phyloP scores from a whole-genome alignment of 352 stramenopile genomes.

The Pythium rhizo-oryzae region DNA sequence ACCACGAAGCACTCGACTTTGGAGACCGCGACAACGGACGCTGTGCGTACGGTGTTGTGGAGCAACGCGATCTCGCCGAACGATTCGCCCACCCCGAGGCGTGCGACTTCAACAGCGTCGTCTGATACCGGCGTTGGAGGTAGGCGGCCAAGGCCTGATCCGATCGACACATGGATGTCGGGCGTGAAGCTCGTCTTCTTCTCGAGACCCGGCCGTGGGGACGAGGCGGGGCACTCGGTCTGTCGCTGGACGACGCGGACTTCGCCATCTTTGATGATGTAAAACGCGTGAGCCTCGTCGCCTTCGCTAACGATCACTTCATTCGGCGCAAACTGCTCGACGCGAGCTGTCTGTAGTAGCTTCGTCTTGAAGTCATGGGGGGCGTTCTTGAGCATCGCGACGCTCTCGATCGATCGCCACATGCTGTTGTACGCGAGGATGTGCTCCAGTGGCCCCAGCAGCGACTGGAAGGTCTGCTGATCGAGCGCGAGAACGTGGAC shows the following conservation, averaged over 20 bases:
- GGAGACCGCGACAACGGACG: constrained; percentile 60
- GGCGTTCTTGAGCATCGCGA: constrained; percentile 54
- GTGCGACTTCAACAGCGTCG: constrained; percentile 35
- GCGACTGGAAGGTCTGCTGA: constrained; percentile 90
- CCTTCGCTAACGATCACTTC: constrained; percentile 53
- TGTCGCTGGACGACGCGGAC: constrained; percentile 39
- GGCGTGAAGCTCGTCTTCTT: background rate
- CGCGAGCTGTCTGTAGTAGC: constrained; percentile 40
- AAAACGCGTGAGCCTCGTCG: constrained; percentile 57
- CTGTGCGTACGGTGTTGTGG: constrained; percentile 55
- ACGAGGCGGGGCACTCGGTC: background rate
- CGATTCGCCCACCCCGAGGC: constrained; percentile 51
- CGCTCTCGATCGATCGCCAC: constrained; percentile 54
- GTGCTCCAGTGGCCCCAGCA: constrained; percentile 89
- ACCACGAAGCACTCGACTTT: constrained; percentile 75
- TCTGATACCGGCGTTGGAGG: background rate
- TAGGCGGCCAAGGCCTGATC: background rate
- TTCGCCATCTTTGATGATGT: constrained; percentile 58
- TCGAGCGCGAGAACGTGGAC: constrained; percentile 75
- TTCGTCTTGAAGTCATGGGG: constrained; percentile 45
- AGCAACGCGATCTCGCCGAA: constrained; percentile 70
- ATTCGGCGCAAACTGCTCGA: constrained; percentile 46
- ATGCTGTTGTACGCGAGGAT: constrained; percentile 78
- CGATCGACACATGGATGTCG: background rate
- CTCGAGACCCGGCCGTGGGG: background rate